These are phyloP conservation scores for Geotrichum restrictum DNA, from an alignment of 1,139 yeast species.

Conservation along the genomic window DNA sequence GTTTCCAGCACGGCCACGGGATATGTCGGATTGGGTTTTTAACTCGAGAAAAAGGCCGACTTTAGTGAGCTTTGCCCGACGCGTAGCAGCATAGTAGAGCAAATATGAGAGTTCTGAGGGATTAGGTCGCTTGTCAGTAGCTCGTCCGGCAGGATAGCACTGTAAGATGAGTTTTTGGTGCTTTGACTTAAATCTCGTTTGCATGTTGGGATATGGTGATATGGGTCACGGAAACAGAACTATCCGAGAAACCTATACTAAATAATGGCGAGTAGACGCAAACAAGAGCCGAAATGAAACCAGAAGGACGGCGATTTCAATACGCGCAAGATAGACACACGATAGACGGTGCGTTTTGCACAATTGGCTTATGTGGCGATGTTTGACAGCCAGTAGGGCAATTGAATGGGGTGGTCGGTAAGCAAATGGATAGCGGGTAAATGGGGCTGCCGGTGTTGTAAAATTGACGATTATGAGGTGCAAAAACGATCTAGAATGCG, in stretches of 20 bases:
- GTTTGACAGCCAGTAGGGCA: too few species aligned
- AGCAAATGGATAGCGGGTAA: too few species aligned
- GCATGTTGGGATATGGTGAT: neutral
- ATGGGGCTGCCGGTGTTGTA: too few species aligned
- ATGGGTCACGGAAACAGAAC: neutral
- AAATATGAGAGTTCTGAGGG: constrained; percentile 86
- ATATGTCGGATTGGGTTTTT: constrained; percentile 59
- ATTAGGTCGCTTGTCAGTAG: constrained; percentile 82
- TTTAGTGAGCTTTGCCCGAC: constrained; percentile 83
- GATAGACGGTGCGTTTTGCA: too few species aligned
- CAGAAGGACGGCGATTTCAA: too few species aligned
- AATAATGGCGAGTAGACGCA: neutral
- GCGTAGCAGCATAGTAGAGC: constrained; percentile 82
- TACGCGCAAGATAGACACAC: too few species aligned
- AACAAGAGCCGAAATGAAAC: too few species aligned
- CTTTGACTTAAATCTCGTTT: constrained; percentile 47
- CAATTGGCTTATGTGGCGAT: too few species aligned
- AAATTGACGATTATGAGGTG: neutral
- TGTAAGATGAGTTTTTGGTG: constrained; percentile 86
- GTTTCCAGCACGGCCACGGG: constrained; percentile 67
- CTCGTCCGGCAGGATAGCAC: constrained; percentile 90
- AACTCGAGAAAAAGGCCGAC: constrained; percentile 68
- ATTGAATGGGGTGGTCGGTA: too few species aligned
- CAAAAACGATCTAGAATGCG: neutral
- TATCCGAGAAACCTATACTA: neutral